Evolutionary conservation across 345 rosid genomes (phyloP).

Genomic region (Lumnitzera littorea): DNA sequence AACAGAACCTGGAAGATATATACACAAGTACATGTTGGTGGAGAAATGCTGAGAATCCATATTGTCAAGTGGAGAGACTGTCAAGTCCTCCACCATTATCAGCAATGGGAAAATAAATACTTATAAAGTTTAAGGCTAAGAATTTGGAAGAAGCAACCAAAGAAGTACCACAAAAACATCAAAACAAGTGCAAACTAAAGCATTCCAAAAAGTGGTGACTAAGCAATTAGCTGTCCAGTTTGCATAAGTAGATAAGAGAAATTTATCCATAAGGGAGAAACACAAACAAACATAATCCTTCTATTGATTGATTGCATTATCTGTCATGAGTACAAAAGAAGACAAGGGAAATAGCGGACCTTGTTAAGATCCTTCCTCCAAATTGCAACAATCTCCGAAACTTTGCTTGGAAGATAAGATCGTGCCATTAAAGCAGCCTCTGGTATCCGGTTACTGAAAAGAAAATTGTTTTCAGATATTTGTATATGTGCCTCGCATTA

Average conservation of each 20-base stretch:
- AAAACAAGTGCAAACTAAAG: no score
- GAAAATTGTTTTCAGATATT: constrained; percentile 13
- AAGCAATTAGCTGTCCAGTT: neutral
- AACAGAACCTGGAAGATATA: neutral
- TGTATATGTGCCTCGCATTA: no score
- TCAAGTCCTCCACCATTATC: no score
- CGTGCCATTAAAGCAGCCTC: constrained; percentile 99
- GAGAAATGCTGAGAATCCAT: neutral
- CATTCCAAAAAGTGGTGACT: no score
- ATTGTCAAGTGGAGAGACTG: no score
- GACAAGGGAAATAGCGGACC: constrained; percentile 29
- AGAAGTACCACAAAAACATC: no score
- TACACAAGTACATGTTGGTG: neutral
- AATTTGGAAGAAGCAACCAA: no score
- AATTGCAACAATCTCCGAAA: constrained; percentile 82
- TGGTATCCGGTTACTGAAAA: constrained; percentile 90
- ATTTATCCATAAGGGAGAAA: no score
- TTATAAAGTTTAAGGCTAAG: no score
- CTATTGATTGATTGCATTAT: neutral
- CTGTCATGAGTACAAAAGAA: constrained; percentile 5
- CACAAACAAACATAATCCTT: no score
- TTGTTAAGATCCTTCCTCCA: constrained; percentile 97
- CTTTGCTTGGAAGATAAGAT: constrained; percentile 98
- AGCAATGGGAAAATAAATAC: no score
- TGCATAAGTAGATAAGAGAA: no score